Conservation (phyloP, 2,329 filamentous ascomycete species). For the Cyphellophora attinorum region DNA sequence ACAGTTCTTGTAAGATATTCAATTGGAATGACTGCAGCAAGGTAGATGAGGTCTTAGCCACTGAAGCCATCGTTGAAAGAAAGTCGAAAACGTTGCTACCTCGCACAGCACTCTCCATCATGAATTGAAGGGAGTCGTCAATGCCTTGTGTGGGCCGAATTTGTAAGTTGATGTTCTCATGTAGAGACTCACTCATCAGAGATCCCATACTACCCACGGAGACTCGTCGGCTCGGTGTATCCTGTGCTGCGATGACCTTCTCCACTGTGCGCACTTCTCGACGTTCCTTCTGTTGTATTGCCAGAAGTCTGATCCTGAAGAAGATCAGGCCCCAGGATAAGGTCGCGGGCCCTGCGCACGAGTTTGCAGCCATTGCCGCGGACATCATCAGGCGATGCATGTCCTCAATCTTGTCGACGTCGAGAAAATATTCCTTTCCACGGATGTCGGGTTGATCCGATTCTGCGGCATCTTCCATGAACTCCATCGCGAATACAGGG, state of each 20-base stretch:
- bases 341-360: constrained; percentile 60
- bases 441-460: constrained; percentile 5
- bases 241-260: constrained; percentile 22
- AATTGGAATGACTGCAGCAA: constrained; percentile 1
- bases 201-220: constrained; percentile 19
- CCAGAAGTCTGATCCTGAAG: constrained; percentile 56
- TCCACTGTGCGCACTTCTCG: constrained; percentile 33
- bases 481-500: constrained; percentile 9
- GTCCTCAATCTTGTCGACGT: constrained; percentile 58
- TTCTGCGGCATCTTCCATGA: constrained; percentile 7
- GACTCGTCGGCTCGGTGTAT: constrained; percentile 12
- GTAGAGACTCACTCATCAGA: constrained; percentile 31
- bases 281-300: constrained; percentile 51
- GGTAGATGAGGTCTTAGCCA: not conserved
- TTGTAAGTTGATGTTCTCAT: constrained; percentile 32
- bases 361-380: constrained; percentile 47
- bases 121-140: constrained; percentile 2
- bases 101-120: constrained; percentile 1
- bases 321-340: constrained; percentile 76
- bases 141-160: not conserved
- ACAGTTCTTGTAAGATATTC: constrained; percentile 52
- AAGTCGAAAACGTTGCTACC: not conserved
- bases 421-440: constrained; percentile 39
- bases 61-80: not conserved
- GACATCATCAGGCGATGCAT: constrained; percentile 63